These are phyloP conservation scores for Turritis glabra DNA, from an alignment of 345 rosid genomes.

Conservation along the genomic window DNA sequence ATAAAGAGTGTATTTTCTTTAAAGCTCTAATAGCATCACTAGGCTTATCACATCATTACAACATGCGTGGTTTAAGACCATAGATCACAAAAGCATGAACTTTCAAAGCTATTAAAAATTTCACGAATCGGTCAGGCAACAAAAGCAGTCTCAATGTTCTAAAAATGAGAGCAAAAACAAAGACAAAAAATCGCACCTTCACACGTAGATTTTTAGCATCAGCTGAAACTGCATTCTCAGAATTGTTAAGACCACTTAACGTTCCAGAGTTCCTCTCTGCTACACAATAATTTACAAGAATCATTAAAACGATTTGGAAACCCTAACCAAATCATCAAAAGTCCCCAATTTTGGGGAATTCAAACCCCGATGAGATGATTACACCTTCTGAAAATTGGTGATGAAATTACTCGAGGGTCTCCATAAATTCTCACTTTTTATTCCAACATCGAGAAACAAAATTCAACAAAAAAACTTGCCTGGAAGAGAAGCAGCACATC, in stretches of 20 bases:
- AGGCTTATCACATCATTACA: not conserved
- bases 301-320: too few relatives aligned
- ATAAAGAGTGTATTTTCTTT: not conserved
- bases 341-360: not conserved
- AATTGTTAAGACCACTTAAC: conserved; percentile 52
- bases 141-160: not conserved
- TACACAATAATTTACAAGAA: conserved; percentile 16
- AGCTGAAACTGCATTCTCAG: conserved; percentile 48
- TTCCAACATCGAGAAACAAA: not conserved
- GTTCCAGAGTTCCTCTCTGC: conserved; percentile 70
- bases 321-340: conserved; percentile 20
- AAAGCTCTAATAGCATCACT: not conserved
- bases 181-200: conserved; percentile 53
- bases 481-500: conserved; percentile 90
- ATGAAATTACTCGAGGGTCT: conserved; percentile 2
- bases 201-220: conserved; percentile 87
- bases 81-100: too few relatives aligned
- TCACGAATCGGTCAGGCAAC: not conserved
- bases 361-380: conserved; percentile 5
- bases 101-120: conserved; percentile 4
- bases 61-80: not conserved
- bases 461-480: conserved; percentile 45
- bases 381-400: conserved; percentile 4
- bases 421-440: not conserved
- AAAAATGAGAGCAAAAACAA: not conserved